Evolutionary conservation across 108 stramenopile genomes (phyloP), one percentile per base, ranked within the genome.

Genomic region (Cyclotella baltica): DNA sequence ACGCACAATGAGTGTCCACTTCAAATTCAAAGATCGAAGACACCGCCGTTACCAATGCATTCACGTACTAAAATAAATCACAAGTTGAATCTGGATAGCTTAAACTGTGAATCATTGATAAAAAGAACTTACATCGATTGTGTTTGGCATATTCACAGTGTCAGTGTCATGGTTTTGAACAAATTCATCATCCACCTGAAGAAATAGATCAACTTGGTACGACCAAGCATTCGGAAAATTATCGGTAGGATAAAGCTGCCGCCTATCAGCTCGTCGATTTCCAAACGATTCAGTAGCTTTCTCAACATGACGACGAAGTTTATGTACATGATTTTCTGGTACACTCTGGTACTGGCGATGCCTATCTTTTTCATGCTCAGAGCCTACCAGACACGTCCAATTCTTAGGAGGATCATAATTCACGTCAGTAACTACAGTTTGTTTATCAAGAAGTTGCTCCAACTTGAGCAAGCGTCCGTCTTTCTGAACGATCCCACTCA

Each of bases 1-100:
- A 67, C 65, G 46, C 65, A 67, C 65, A 48, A 34, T 73, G 72
- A 1, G 72, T 73, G 25, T 73, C 72, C 28, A 73, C 46, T 27
- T 73, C 72, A 2, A 4, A 0, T 30, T 73, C 72, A 22, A 63
- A 73, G 46, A 73, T 31, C 0, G 62, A 31, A 1, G 59, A 63
- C 34, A 29, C 62, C 11, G 62, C 59, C 35, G 72, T 62, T 1
- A 62, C 47, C 27, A 36, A 47, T 2, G 38, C 64, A 9, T 57
- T 57, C 23, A 57, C 27, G 27, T 57, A 57, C 15, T n/a, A n/a
- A n/a, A n/a, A n/a, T n/a, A n/a, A n/a, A n/a, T n/a, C n/a, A n/a
- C n/a, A n/a, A n/a, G n/a, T n/a, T n/a, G n/a, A n/a, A n/a, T n/a
- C n/a, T n/a, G n/a, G n/a, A n/a, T n/a, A n/a, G n/a, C n/a, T n/a